These are phyloP conservation scores for Solanum ossicruentum DNA, from an alignment of 257 asterid genomes.

Conservation along the genomic window DNA sequence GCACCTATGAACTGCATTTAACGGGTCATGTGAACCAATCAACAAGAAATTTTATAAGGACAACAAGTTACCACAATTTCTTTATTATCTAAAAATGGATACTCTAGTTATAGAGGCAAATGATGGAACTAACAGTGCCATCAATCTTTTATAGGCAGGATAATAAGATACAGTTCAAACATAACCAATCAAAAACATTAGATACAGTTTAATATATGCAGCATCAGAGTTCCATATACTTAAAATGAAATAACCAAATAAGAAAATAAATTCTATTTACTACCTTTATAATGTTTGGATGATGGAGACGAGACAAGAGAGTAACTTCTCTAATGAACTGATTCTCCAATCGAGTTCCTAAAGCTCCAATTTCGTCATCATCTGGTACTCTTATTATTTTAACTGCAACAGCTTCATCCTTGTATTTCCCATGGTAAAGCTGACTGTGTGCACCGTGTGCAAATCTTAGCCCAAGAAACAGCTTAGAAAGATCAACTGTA, in stretches of 20 bases:
- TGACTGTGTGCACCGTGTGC: conserved; percentile 64
- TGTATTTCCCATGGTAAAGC: conserved; percentile 51
- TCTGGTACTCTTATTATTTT: conserved; percentile 49
- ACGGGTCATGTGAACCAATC: background rate
- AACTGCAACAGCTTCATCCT: conserved; percentile 52
- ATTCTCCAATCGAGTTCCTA: conserved; percentile 44
- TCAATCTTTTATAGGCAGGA: background rate
- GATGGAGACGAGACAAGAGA: conserved; percentile 56
- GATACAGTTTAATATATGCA: background rate
- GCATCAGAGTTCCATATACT: background rate
- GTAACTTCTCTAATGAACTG: conserved; percentile 55
- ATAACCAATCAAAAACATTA: background rate
- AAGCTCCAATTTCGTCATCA: conserved; percentile 48
- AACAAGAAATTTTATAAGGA: background rate
- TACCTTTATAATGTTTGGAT: conserved; percentile 58
- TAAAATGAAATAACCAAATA: background rate
- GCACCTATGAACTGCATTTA: conserved; percentile 52
- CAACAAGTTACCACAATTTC: background rate
- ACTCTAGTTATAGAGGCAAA: background rate
- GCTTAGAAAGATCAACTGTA: conserved; percentile 41
- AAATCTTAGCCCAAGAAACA: conserved; percentile 44
- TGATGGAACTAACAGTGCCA: background rate
- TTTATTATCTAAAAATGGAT: background rate
- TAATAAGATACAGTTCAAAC: background rate
- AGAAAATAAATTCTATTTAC: background rate